Base-by-base conservation (phyloP, 805 yeast genomes). In the Kluyveromyces starmeri region DNA sequence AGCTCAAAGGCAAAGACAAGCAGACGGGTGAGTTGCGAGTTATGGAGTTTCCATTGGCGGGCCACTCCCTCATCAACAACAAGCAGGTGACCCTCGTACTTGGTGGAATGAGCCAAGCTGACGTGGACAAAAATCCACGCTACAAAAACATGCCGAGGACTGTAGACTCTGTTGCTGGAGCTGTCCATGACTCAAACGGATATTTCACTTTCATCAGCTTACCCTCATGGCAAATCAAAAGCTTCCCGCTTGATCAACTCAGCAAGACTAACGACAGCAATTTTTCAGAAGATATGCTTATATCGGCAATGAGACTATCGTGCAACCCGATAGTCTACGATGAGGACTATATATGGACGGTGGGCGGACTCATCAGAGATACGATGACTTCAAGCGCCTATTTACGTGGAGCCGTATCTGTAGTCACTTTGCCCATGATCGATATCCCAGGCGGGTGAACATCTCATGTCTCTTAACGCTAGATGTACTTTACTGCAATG, bases 371-470 rank as follows among this genome's bases (percentile, higher is more conserved):
- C 2, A 35, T 46, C n/a, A 38, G 45, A 8, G 32, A 38, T 13
- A 42, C 47, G 12, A 22, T 34, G 2, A 28, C 37, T 18, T 30
- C 26, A 6, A 43, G 43, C 5, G 25, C 45, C 7, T 46, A 47
- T 25, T 24, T 56, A 20, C 47, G 61, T 23, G 58, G 61, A 7
- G 50, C 60, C 2, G 28, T 56, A 4, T 27, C 55, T 12, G 45
- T 51, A 22, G 47, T 49, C 26, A 44, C 49, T 7, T 35, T 56
- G 5, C 61, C 61, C 1, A 39, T 53, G n/a, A 40, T 49, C 18
- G 47, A 42, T 29, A 35, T 52, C 18, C 41, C 51, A 17, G 40
- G 26, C 5, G 26, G n/a, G n/a, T n/a, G n/a, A n/a, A n/a, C n/a
- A n/a, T n/a, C n/a, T n/a, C n/a, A n/a, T n/a, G n/a, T n/a, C n/a